These are phyloP conservation scores for Aspergillus cristatus DNA, from an alignment of 495 filamentous ascomycete species.

Conservation along the genomic window DNA sequence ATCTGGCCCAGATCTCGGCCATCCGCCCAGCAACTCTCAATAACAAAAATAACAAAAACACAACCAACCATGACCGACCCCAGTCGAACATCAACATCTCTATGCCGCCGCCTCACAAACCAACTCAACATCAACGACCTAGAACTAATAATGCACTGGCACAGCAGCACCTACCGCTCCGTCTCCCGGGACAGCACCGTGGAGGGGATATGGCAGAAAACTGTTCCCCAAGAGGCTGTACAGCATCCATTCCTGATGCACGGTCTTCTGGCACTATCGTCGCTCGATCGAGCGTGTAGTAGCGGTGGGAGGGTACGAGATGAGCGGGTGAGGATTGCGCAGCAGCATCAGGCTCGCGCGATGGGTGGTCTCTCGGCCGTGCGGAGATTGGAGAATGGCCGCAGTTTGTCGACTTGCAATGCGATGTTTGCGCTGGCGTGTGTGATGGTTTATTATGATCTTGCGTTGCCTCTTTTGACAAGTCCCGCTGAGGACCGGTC, in stretches of 20 bases:
- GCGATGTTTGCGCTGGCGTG: conserved; percentile 39
- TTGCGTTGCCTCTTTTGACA: conserved; percentile 27
- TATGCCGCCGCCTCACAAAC: background rate
- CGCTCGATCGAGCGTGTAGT: conserved; percentile 32
- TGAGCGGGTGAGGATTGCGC: conserved; percentile 6
- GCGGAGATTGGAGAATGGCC: background rate
- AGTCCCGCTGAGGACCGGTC: conserved; percentile 8
- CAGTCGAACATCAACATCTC: conserved; percentile 2
- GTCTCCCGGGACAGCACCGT: conserved; percentile 23
- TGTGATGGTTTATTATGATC: conserved; percentile 36
- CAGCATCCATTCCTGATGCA: conserved; percentile 37
- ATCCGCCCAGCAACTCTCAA: no score
- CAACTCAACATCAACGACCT: conserved; percentile 24
- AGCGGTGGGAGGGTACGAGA: background rate
- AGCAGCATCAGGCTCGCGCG: conserved; percentile 32
- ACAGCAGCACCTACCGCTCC: conserved; percentile 32
- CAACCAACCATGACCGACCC: conserved; percentile 7
- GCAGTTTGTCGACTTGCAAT: conserved; percentile 22
- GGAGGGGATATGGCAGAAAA: conserved; percentile 35
- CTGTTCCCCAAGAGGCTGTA: conserved; percentile 36
- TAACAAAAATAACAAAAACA: no score
- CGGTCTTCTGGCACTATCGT: conserved; percentile 40
- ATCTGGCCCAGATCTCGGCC: no score
- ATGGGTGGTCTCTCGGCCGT: conserved; percentile 15
- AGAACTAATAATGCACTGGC: conserved; percentile 41